Conservation (phyloP, 1,284 basidiomycete species). For the Sphaerobolus stellatus region DNA sequence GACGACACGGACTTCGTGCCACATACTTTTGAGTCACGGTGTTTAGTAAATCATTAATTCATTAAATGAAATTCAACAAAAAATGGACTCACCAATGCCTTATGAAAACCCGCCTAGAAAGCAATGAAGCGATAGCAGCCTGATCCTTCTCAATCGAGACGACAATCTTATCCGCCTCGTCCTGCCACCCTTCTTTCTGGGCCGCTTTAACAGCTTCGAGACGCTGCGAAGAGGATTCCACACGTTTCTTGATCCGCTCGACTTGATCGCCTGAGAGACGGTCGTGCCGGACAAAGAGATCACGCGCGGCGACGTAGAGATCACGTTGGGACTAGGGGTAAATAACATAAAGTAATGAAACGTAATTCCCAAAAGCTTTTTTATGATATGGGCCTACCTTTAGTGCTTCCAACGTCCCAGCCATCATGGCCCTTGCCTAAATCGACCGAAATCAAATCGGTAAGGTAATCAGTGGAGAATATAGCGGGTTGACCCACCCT, state of each 20-base stretch:
- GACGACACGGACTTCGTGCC: conserved; percentile 88
- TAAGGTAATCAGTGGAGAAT: conserved; percentile 2
- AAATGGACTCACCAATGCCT: conserved; percentile 64
- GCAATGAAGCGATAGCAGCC: conserved; percentile 63
- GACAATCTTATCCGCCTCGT: conserved; percentile 74
- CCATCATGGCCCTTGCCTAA: conserved; percentile 57
- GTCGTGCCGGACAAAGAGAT: conserved; percentile 81
- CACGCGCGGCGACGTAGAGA: conserved; percentile 80
- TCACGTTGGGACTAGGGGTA: conserved; percentile 72
- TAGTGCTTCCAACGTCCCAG: conserved; percentile 68
- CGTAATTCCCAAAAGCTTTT: too few species aligned
- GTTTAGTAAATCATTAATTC: too few species aligned
- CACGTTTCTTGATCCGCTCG: conserved; percentile 80
- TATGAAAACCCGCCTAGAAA: conserved; percentile 79
- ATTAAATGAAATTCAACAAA: neutral
- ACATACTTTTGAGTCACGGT: conserved; percentile 58
- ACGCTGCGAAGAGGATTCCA: conserved; percentile 73
- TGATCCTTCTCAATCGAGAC: conserved; percentile 75
- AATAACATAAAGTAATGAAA: neutral
- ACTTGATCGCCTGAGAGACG: conserved; percentile 82
- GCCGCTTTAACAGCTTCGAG: conserved; percentile 68
- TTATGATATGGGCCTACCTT: conserved; percentile 49
- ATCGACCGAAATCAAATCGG: conserved; percentile 6
- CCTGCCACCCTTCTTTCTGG: conserved; percentile 78
- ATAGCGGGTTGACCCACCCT: conserved; percentile 54